Percentiles rank a stretch among this genome's conserved stretches.
Evolutionary conservation across 495 filamentous ascomycete species (phyloP).

Genomic region (Astrothelium macrocarpum): DNA sequence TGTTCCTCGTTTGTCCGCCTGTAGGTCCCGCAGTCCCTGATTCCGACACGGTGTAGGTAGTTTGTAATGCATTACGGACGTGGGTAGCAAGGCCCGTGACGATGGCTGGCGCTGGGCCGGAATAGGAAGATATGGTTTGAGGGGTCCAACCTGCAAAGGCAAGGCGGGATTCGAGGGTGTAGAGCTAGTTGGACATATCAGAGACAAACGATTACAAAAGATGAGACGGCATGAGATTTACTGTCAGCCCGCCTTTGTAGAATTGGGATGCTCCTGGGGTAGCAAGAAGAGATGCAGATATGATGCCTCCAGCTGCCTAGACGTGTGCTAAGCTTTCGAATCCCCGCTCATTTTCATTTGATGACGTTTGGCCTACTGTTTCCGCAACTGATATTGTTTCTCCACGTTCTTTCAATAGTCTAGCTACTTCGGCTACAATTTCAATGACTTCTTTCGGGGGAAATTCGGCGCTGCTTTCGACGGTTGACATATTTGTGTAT

Average conservation of each 20-base stretch:
- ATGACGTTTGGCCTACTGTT: slow-evolving; percentile 33
- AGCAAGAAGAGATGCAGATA: slow-evolving; percentile 46
- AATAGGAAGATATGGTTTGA: slow-evolving; percentile 40
- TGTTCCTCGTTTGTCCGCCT: slow-evolving; percentile 45
- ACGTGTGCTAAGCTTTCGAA: slow-evolving; percentile 21
- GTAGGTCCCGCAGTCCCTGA: slow-evolving; percentile 55
- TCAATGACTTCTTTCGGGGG: slow-evolving; percentile 42
- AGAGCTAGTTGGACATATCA: slow-evolving; percentile 32
- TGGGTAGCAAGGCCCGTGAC: slow-evolving; percentile 47
- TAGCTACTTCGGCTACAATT: slow-evolving; percentile 41
- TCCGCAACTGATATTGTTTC: slow-evolving; percentile 51
- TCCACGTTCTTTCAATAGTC: slow-evolving; percentile 42
- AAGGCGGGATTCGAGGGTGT: slow-evolving; percentile 51
- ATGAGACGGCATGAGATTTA: slow-evolving; percentile 16
- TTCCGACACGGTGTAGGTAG: slow-evolving; percentile 49
- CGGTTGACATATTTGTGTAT: background rate
- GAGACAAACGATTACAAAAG: background rate
- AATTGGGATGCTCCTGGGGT: slow-evolving; percentile 45
- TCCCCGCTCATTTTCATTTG: background rate
- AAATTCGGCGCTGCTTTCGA: slow-evolving; percentile 23
- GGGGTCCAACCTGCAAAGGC: slow-evolving; percentile 53
- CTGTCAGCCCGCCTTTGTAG: slow-evolving; percentile 52
- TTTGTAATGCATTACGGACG: slow-evolving; percentile 40
- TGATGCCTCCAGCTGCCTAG: slow-evolving; percentile 53
- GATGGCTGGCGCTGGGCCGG: slow-evolving; percentile 48